Conservation (phyloP, 352 stramenopile genomes). For the Pythium vanterpoolii region DNA sequence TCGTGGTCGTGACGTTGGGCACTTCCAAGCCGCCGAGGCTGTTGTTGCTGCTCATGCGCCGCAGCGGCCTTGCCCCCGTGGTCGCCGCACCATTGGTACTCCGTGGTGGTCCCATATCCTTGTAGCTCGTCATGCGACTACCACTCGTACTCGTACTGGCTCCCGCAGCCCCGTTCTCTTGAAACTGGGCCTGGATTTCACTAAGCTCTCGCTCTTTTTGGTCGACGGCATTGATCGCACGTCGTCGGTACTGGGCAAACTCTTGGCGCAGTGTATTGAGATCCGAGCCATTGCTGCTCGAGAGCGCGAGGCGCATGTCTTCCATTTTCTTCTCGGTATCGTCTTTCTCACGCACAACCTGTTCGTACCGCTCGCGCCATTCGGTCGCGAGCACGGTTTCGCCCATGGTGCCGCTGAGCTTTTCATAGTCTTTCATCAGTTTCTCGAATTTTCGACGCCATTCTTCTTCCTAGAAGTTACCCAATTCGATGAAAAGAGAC, state of each 20-base stretch:
- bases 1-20: conserved; percentile 76
- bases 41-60: conserved; percentile 78
- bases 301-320: conserved; percentile 36
- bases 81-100: conserved; percentile 7
- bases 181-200: conserved; percentile 61
- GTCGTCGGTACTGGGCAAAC: conserved; percentile 77
- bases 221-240: conserved; percentile 72
- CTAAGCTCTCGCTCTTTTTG: conserved; percentile 81
- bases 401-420: conserved; percentile 82
- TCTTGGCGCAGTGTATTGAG: conserved; percentile 68
- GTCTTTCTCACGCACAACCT: conserved; percentile 69
- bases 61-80: conserved; percentile 30
- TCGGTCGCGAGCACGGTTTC: conserved; percentile 82
- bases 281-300: conserved; percentile 41
- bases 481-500: not conserved
- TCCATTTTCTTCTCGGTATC: conserved; percentile 75
- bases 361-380: conserved; percentile 83
- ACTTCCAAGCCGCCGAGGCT: conserved; percentile 78
- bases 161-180: conserved; percentile 36
- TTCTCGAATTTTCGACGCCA: conserved; percentile 87
- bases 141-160: conserved; percentile 11
- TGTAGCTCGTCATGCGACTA: conserved; percentile 45
- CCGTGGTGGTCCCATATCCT: conserved; percentile 25
- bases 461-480: conserved; percentile 51
- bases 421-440: conserved; percentile 82